Base-by-base conservation (phyloP, 2,329 filamentous ascomycete species). In the Microdochium trichocladiopsis region DNA sequence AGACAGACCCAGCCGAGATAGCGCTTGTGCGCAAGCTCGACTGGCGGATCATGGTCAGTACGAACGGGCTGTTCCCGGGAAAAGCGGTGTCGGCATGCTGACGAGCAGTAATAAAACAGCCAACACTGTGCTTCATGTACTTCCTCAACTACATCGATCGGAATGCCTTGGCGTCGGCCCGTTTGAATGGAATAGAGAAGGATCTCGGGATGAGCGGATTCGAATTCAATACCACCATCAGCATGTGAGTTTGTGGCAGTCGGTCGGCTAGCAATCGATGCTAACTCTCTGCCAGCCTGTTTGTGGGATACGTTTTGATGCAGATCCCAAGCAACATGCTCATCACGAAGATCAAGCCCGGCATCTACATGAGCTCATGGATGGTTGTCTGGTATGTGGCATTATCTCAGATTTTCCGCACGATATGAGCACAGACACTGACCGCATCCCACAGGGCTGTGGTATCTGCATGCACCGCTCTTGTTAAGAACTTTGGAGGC, bases 131-230 rank as follows among this genome's bases (percentile, higher is more conserved):
- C 66, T 50, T 61, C 22, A 69, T 66, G 58, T 54, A 60, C 51
- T 57, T 63, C 50, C 54, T 64, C 50, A 67, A 62, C 54, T 66
- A 63, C 47, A 60, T 69, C 12, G 66, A 67, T 51, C 60, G 67
- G 24, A 67, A 66, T 53, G 75, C 80, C 54, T 79, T 81, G 54
- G 76, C 78, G 9, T 75, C 60, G 23, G 73, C 68, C 3, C 61
- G 64, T 49, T 60, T 77, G 37, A 69, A 70, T 4, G 68, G 70
- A 16, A 61, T 77, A 25, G 65, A 70, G 33, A 60, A 65, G 4
- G 72, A 76, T 45, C 58, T 76, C 31, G 56, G 61, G 9, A 55
- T 74, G 31, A 60, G 62, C 2, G 65, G 66, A 10, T 61, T 62
- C 25, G 64, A 74, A 53, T 74, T 72, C 52, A 59, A 73, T 58